Evolutionary conservation across 768 basidiomycete species (phyloP).

Genomic region (Mycena rebaudengoi): DNA sequence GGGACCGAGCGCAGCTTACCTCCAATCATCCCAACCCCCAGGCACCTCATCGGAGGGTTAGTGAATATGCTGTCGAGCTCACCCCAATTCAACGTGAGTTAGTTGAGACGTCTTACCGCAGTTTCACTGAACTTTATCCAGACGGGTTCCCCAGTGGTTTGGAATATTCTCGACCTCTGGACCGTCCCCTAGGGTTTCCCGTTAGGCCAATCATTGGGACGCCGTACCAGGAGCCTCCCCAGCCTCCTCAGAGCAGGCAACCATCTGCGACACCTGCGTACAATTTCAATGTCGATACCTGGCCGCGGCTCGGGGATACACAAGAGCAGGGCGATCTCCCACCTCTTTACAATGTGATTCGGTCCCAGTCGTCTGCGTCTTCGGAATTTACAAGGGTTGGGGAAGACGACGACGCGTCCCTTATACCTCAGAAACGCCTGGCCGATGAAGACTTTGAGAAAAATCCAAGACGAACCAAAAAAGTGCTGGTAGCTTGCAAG

Average conservation of each 20-base stretch:
- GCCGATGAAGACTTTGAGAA: constrained; percentile 34
- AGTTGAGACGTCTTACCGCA: not conserved
- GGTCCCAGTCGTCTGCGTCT: constrained; percentile 9
- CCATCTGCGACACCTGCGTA: constrained; percentile 13
- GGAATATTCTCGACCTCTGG: constrained; percentile 11
- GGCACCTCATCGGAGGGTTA: constrained; percentile 21
- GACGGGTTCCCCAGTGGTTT: constrained; percentile 7
- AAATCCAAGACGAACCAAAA: constrained; percentile 45
- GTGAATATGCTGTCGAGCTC: constrained; percentile 13
- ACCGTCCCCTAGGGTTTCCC: constrained; percentile 1
- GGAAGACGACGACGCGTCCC: constrained; percentile 12
- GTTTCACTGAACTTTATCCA: constrained; percentile 4
- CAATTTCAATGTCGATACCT: too few relatives aligned
- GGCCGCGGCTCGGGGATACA: too few relatives aligned
- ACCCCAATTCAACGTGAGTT: constrained; percentile 7
- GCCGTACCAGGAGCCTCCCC: not conserved
- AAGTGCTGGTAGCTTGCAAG: constrained; percentile 75
- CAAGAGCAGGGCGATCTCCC: constrained; percentile 16
- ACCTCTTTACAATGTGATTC: constrained; percentile 11
- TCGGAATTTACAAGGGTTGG: constrained; percentile 3
- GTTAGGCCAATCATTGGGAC: not conserved
- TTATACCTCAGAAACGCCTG: not conserved
- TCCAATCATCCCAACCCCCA: constrained; percentile 13
- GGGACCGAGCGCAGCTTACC: constrained; percentile 6
- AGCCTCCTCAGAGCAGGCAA: constrained; percentile 2